Evolutionary conservation across 176 grass and related monocot species (phyloP), one percentile per base, ranked within the genome.

Genomic region (Calamus simplicifolius): DNA sequence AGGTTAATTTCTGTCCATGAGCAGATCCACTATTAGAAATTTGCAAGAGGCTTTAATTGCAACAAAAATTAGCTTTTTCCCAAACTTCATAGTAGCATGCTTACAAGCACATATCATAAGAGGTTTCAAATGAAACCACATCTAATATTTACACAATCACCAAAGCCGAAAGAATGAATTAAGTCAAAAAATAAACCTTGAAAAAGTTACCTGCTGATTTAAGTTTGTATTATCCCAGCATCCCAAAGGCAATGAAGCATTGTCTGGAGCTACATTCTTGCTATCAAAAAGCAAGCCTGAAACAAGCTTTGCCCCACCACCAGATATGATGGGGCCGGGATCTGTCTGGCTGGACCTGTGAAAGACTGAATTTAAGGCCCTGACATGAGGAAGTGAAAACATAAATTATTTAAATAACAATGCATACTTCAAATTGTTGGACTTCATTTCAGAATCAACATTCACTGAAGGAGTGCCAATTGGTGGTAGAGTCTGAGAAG

Each of bases 171-270:
- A 81, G 7, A 75, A 48, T 13, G 35, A 43, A 43, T 43, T 43
- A 70, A 60, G 4, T n/a, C 48, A 3, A 21, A 48, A 10, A 31
- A 29, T 17, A 82, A 61, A 4, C 31, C 51, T 55, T 12, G 31
- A 13, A 74, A 70, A 75, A 58, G 17, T 61, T 77, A 92, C 93
- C 87, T 88, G 93, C 52, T 88, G 84, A 75, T 75, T 90, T 57
- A 65, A 56, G 62, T 79, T 83, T 80, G 64, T 75, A 83, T 53
- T 83, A 67, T 83, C 87, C 87, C 87, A 88, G 30, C 79, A 79
- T 73, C 60, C 85, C 49, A 85, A 78, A 70, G 74, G 64, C 71
- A 85, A 69, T 52, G 78, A 58, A 85, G 83, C 57, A 63, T 59
- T 76, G 52, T 78, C 71, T 57, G 81, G 28, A 27, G 59, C 27